Evolutionary conservation across 768 basidiomycete species (phyloP), one percentile per base, ranked within the genome.

Genomic region (Mycena epipterygia): DNA sequence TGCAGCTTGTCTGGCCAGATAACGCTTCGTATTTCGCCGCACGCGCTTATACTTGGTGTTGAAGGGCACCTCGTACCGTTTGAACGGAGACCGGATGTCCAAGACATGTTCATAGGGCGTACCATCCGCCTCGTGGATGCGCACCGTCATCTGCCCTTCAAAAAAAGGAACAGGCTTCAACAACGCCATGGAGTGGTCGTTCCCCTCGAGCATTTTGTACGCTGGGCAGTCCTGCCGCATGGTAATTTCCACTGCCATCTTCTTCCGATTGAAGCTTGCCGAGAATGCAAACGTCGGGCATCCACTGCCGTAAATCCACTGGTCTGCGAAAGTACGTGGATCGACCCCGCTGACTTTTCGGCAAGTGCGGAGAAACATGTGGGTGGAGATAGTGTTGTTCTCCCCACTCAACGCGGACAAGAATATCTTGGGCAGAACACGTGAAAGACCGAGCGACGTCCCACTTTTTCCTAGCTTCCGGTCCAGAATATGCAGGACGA

Each of bases 21-120:
- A 98, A n/a, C 96, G 94, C 79, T 97, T 98, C 29, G 96, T 97
- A 74, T 97, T 97, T 32, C 96, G 87, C 49, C 96, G 89, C n/a
- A 97, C 93, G 68, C 96, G 95, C 81, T 97, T 97, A 81, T 97
- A 97, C 80, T 97, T 98, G 7, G 96, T 97, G 78, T 98, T 99
- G 86, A 99, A 99, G 2, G 97, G 96, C 1, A 99, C 95, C 77
- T 98, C 96, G 78, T 95, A 98, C n/a, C 93, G 93, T 79, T 98
- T 98, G 84, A 93, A 95, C 1, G 90, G 81, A 29, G 88, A 89
- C 44, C 92, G 91, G 68, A 99, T 95, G 78, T 98, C 96, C 46
- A 99, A 86, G 27, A 99, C 95, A 78, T 99, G 98, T 79, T 99
- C 98, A 78, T 98, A 99, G 0, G 98, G 97, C 41, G 98, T 99